These are phyloP conservation scores for Pseudogymnoascus sp. DNA, from an alignment of 2,329 filamentous ascomycete genomes.

Conservation along the genomic window DNA sequence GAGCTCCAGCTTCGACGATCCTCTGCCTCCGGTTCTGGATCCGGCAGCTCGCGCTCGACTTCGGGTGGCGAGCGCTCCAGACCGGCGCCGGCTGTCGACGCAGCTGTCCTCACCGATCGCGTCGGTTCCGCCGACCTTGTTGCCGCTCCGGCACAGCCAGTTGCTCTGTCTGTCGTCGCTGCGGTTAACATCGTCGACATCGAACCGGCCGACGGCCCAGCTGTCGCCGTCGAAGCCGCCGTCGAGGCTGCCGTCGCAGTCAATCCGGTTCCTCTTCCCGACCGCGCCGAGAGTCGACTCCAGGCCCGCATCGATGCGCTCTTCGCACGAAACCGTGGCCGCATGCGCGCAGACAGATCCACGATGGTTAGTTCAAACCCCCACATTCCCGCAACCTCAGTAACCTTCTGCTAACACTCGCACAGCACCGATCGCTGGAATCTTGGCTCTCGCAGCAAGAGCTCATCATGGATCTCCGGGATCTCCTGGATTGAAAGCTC, in stretches of 20 bases:
- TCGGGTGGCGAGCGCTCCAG: no score
- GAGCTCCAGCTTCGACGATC: not conserved
- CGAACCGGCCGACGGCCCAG: not conserved
- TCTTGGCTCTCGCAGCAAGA: not conserved
- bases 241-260: not conserved
- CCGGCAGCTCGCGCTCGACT: no score
- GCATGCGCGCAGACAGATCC: not conserved
- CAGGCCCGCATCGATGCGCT: not conserved
- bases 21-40: no score
- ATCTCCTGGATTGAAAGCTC: not conserved
- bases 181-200: not conserved
- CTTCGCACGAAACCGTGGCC: not conserved
- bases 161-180: not conserved
- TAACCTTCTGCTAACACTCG: not conserved
- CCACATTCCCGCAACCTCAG: not conserved
- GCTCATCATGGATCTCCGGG: not conserved
- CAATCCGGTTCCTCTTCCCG: not conserved
- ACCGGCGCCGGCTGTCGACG: not conserved
- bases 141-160: not conserved
- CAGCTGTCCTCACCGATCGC: not conserved
- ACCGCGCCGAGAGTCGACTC: not conserved
- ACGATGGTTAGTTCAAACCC: not conserved
- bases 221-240: not conserved
- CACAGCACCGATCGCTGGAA: not conserved
- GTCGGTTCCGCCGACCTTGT: not conserved